phyloP scores from a whole-genome alignment of 139 green algal genomes.

The Dunaliella primolecta region DNA sequence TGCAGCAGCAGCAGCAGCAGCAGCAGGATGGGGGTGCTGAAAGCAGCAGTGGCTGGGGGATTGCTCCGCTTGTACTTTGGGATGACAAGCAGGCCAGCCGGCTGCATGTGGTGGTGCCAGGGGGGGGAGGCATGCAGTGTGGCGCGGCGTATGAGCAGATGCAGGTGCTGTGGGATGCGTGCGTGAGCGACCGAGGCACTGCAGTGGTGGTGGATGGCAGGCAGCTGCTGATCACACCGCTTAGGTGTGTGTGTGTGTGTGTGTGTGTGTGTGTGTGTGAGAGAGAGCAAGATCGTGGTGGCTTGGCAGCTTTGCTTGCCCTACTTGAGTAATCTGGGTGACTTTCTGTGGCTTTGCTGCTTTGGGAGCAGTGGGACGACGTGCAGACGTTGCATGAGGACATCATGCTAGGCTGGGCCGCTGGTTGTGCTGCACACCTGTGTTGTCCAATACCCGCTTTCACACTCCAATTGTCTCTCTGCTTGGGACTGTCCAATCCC shows the following conservation, averaged over 20 bases:
- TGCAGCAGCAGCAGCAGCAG: not conserved
- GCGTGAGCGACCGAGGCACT: slow-evolving; percentile 60
- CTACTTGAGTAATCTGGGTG: too few species aligned
- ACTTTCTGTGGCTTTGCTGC: too few species aligned
- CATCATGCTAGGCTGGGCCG: too few species aligned
- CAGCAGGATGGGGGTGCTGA: not conserved
- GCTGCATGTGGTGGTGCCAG: slow-evolving; percentile 44
- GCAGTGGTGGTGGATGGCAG: slow-evolving; percentile 82
- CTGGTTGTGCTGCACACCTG: too few species aligned
- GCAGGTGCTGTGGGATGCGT: slow-evolving; percentile 30
- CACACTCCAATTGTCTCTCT: too few species aligned
- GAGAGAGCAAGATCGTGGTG: not conserved
- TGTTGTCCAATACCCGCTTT: too few species aligned
- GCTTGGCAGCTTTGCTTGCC: not conserved
- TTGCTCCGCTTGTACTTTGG: slow-evolving; percentile 39
- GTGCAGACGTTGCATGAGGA: too few species aligned
- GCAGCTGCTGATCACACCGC: slow-evolving; percentile 73
- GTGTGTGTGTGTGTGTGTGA: not conserved
- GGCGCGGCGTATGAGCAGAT: slow-evolving; percentile 29
- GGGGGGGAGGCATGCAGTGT: slow-evolving; percentile 18
- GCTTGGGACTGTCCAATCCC: too few species aligned
- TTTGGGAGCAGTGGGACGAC: too few species aligned
- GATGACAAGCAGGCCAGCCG: slow-evolving; percentile 43
- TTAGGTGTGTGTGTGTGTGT: slow-evolving; percentile 42
- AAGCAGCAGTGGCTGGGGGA: not conserved